Conservation (phyloP, 495 filamentous ascomycete genomes). For the Tuber brumale region DNA sequence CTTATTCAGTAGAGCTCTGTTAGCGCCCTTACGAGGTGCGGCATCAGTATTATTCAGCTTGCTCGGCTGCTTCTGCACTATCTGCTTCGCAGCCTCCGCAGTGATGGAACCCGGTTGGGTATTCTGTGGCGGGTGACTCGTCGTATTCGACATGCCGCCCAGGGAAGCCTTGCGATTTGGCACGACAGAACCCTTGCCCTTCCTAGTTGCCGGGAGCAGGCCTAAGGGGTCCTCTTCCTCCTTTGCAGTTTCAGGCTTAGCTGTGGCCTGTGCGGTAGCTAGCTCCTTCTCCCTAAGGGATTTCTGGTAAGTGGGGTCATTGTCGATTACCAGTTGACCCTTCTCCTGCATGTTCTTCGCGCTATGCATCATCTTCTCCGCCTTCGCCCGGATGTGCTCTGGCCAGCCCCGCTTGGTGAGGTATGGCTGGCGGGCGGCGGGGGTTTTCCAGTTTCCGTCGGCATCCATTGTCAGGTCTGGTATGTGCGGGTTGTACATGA, state of each 20-base stretch:
- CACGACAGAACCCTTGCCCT: background rate
- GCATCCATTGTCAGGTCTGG: background rate
- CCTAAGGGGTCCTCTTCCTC: background rate
- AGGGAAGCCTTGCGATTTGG: background rate
- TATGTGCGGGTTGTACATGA: background rate
- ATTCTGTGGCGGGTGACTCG: too few relatives aligned
- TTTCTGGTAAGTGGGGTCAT: constrained; percentile 30
- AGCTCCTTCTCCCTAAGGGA: constrained; percentile 39
- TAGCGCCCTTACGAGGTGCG: constrained; percentile 14
- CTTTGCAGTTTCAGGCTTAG: background rate
- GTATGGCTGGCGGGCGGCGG: background rate
- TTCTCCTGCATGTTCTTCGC: constrained; percentile 43
- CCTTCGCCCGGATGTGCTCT: constrained; percentile 38
- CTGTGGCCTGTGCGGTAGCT: constrained; percentile 37
- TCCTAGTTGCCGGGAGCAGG: background rate
- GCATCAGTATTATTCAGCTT: background rate
- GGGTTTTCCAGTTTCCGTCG: background rate
- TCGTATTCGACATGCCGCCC: background rate
- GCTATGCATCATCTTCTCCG: constrained; percentile 38
- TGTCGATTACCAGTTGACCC: constrained; percentile 42
- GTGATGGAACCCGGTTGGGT: background rate
- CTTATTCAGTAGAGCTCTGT: constrained; percentile 5
- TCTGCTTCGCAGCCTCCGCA: background rate
- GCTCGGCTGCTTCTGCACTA: background rate
- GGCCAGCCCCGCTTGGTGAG: constrained; percentile 32